Base-by-base conservation (phyloP, 768 basidiomycete species). In the Solioccasus polychromus region DNA sequence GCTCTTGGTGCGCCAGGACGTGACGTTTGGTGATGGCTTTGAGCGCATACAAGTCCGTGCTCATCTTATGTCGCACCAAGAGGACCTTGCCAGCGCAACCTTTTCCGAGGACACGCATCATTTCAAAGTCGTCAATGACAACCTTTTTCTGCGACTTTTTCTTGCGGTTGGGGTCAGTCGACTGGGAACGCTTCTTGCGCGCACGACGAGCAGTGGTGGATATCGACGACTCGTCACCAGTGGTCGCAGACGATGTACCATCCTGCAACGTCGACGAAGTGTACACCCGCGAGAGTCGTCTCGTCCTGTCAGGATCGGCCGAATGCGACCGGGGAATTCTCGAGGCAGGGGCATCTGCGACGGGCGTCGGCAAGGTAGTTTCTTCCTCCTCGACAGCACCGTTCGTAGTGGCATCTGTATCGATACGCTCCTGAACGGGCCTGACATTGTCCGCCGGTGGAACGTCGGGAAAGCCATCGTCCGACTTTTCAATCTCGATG, bases 11-110 rank as follows among this genome's bases (percentile, higher is more conserved):
- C 2, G 94, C 92, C 41, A 98, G 74, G 19, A 99, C 96, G 66
- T 95, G 92, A 44, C 92, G 80, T 72, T 98, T 99, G 52, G 92
- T 94, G 68, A 99, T 96, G 5, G 94, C 94, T 70, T 99, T 99
- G 71, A 98, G 78, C 28, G 95, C 95, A 62, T 88, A 94, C 39
- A 96, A 68, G 44, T 83, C 80, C 36, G 76, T 53, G 22, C 83
- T 80, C 18, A 70, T 68, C 69, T 87, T 88, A 58, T 95, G 83
- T 56, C 82, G 79, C 38, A 97, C 95, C 44, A 98, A 80, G 31
- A 98, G 69, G 15, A 97, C 95, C 66, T 97, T 96, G 38, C 95
- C 96, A 4, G 96, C 95, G 60, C 94, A 97, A 2, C 96, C 96
- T 69, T 93, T 96, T 15, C 96, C 96, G 11, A 99, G 72, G 25